These are phyloP conservation scores for Alternaria incomplexa DNA, from an alignment of 2,329 filamentous ascomycete genomes.

Conservation along the genomic window DNA sequence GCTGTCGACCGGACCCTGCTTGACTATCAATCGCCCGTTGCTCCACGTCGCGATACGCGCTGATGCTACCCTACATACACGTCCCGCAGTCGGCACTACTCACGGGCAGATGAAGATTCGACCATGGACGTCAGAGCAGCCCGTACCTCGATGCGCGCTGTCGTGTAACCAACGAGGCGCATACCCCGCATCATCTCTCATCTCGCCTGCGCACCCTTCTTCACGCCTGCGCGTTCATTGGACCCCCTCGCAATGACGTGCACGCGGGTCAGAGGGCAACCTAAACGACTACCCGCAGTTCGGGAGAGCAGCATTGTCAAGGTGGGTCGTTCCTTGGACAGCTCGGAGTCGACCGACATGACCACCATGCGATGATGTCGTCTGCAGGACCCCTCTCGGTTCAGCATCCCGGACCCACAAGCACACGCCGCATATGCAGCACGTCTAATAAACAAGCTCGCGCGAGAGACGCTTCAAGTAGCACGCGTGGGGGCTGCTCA, in stretches of 20 bases:
- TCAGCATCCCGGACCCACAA: slow-evolving; percentile 20
- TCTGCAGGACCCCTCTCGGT: slow-evolving; percentile 13
- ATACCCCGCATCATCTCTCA: slow-evolving; percentile 29
- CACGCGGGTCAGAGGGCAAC: slow-evolving; percentile 17
- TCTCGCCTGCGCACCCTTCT: slow-evolving; percentile 17
- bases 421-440: slow-evolving; percentile 8
- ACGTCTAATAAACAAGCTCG: slow-evolving; percentile 29
- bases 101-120: not conserved
- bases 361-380: slow-evolving; percentile 2
- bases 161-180: slow-evolving; percentile 14
- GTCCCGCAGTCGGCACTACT: not conserved
- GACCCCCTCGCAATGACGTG: slow-evolving; percentile 18
- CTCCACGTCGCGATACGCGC: slow-evolving; percentile 18
- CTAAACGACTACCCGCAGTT: slow-evolving; percentile 24
- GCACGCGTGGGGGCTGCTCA: slow-evolving; percentile 10
- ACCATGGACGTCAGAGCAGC: not conserved
- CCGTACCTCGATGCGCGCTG: slow-evolving; percentile 3
- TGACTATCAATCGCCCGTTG: not conserved
- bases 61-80: not conserved
- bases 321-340: slow-evolving; percentile 5
- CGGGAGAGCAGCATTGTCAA: slow-evolving; percentile 2
- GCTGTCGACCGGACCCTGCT: slow-evolving; percentile 13
- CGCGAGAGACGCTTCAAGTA: slow-evolving; percentile 25
- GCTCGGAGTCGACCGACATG: slow-evolving; percentile 4
- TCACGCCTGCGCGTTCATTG: slow-evolving; percentile 10